Evolutionary conservation across 768 basidiomycete species (phyloP).

Genomic region (Tylopilus balloui): DNA sequence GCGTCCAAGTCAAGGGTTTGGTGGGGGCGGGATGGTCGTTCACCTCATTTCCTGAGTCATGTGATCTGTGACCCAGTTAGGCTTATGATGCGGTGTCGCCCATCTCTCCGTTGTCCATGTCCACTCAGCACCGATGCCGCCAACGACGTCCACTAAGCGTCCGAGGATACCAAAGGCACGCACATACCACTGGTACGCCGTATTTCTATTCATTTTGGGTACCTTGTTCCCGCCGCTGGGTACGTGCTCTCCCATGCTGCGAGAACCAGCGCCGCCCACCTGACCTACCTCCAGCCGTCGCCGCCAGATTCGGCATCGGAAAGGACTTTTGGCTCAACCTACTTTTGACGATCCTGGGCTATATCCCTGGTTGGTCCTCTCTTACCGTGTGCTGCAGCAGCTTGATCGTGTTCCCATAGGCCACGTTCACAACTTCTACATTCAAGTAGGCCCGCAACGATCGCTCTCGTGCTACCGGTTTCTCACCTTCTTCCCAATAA

Average conservation of each 20-base stretch:
- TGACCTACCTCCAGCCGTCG: constrained; percentile 62
- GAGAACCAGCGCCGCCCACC: background rate
- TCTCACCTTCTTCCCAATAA: constrained; percentile 6
- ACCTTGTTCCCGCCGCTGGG: constrained; percentile 89
- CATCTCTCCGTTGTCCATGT: background rate
- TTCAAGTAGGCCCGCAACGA: constrained; percentile 50
- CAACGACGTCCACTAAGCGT: constrained; percentile 41
- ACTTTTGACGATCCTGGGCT: constrained; percentile 84
- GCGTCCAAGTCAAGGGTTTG: constrained; percentile 18
- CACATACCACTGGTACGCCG: constrained; percentile 75
- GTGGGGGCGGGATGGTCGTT: constrained; percentile 10
- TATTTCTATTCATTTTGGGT: constrained; percentile 82
- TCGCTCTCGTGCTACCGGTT: background rate
- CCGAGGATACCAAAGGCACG: constrained; percentile 54
- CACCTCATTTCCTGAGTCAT: constrained; percentile 28
- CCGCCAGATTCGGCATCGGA: constrained; percentile 88
- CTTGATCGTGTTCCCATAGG: constrained; percentile 39
- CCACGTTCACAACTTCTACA: constrained; percentile 91
- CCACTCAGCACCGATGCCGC: constrained; percentile 24
- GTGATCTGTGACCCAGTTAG: constrained; percentile 13
- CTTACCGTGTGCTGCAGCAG: background rate
- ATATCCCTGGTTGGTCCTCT: constrained; percentile 65
- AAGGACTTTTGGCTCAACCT: constrained; percentile 89
- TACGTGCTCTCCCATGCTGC: constrained; percentile 31
- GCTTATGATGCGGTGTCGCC: background rate